Base-by-base conservation (phyloP, 169 alveolate species). In the Cryptosporidium andersoni region DNA sequence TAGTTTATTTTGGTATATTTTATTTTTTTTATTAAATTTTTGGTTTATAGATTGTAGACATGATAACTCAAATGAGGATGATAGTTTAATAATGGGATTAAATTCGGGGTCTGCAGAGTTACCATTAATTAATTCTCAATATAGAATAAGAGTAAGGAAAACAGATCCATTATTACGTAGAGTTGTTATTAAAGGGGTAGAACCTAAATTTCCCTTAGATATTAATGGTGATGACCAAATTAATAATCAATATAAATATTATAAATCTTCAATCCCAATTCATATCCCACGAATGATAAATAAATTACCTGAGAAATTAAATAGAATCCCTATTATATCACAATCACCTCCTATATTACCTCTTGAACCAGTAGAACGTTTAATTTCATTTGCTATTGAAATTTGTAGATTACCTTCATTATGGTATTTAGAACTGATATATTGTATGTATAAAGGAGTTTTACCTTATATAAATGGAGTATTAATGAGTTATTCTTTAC, bases 401-500 rank as follows among this genome's bases (percentile, higher is more conserved):
- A 42, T 74, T 42, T 74, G 85, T 14, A 53, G 55, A 47, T 14
- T 74, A 9, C 85, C 85, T 14, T 74, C 85, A 6, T 48, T 74
- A 43, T 74, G 85, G 85, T 74, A 74, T 55, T 2, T 74, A 11
- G 85, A 74, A 36, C 67, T 74, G 7, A 7, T 42, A 42, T 74
- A 47, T 55, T 74, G 85, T 25, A 74, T 74, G 85, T 68, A 74
- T 37, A 74, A 55, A 34, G 85, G 85, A 7, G 85, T 74, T 11
- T 58, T 68, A 5, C 42, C 55, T 7, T 74, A n/a, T 25, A 74
- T 68, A 25, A 74, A 55, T 7, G 85, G 85, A 9, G 45, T 74
- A 5, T 51, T 74, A 3, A 74, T 68, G 25, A 74, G 85, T 34
- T 74, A 74, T 14, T 58, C 85, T 9, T 43, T 74, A 11, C 85